Base-by-base conservation (phyloP, 1,284 basidiomycete genomes). In the Ceratobasidium sp. region DNA sequence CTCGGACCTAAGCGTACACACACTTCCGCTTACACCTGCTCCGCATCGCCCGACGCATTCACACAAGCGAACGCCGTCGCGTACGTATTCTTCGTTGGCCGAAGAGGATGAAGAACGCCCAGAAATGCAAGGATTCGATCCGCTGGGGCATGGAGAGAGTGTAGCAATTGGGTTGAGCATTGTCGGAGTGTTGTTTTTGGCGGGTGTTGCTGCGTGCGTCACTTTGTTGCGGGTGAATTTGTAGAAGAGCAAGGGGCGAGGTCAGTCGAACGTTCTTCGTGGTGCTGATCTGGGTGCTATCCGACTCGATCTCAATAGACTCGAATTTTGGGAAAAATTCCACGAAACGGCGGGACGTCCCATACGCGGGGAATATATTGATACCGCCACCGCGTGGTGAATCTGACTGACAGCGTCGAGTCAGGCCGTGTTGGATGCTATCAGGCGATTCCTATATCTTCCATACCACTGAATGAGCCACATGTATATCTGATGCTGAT, bases 11-110 rank as follows among this genome's bases (percentile, higher is more conserved):
- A 69, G 65, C 30, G 65, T 69, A 5, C 65, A 69, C 3, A 69
- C 65, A 46, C 65, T 69, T 10, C 65, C 65, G 34, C 65, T 69
- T 26, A 69, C 65, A 32, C 65, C 65, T 16, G 65, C 65, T 18
- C 23, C 65, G 12, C 52, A 41, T 43, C 52, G 43, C 16, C 43
- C 43, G 6, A 12, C 43, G 43, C 43, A 45, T 18, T 45, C 43
- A 4, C 62, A 69, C 41, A 57, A 55, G 39, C 36, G 39, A 52
- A 69, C 65, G 6, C 65, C 53, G 14, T 69, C 65, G 26, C 52
- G 43, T 16, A 69, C 65, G 10, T 69, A 69, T 23, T 69, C 55
- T 30, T 69, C 65, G 8, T 39, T 69, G 1, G 52, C 65, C 1
- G 65, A 58, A 1, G 41, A 57, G 16, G 50, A 30, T 4, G 36